These are phyloP conservation scores for Microsporum canis DNA, from an alignment of 2,329 filamentous ascomycete species.

Conservation along the genomic window DNA sequence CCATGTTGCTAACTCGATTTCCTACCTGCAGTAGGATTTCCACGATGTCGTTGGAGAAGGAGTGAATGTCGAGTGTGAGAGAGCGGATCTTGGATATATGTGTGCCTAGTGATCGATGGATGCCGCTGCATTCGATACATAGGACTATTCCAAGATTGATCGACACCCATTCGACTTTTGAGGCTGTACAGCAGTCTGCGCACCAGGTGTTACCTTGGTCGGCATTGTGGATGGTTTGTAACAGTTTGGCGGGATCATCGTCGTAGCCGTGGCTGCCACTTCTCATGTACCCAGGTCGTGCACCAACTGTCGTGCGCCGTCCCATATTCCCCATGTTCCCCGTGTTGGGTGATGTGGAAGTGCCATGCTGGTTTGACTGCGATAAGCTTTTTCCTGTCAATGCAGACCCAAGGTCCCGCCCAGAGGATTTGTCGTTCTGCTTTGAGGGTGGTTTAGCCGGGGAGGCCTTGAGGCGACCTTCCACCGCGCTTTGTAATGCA, in stretches of 20 bases:
- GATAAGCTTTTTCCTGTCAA: constrained; percentile 79
- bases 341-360: constrained; percentile 31
- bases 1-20: constrained; percentile 89
- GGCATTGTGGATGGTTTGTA: constrained; percentile 76
- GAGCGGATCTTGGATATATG: constrained; percentile 97
- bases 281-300: constrained; percentile 61
- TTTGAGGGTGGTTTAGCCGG: constrained; percentile 30
- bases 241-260: constrained; percentile 71
- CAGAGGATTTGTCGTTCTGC: constrained; percentile 48
- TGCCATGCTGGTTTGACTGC: constrained; percentile 44
- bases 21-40: constrained; percentile 84
- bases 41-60: constrained; percentile 93
- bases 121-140: constrained; percentile 96
- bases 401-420: constrained; percentile 83
- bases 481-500: constrained; percentile 87
- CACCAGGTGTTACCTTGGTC: constrained; percentile 91
- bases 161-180: constrained; percentile 97
- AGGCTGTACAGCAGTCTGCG: constrained; percentile 81
- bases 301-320: constrained; percentile 82
- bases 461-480: constrained; percentile 53
- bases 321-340: constrained; percentile 49
- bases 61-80: constrained; percentile 86
- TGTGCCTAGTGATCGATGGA: constrained; percentile 88
- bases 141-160: constrained; percentile 94
- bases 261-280: constrained; percentile 62